Evolutionary conservation across 208 protist species (phyloP).

Genomic region (Wallacemonas rigidus): DNA sequence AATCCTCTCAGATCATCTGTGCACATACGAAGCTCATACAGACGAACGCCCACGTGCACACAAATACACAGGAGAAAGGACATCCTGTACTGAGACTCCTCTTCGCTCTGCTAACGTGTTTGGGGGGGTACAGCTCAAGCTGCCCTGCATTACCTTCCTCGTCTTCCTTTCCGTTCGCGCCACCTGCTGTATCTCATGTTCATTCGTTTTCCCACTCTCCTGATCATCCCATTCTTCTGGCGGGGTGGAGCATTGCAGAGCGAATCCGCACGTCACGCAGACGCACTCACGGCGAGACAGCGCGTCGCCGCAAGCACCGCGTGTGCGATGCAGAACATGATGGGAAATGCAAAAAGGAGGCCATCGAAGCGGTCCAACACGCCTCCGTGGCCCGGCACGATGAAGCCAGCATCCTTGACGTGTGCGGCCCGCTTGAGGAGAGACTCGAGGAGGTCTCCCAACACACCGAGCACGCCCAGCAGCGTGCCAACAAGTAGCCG

Average conservation of each 20-base stretch:
- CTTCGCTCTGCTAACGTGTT: no score
- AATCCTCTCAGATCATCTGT: no score
- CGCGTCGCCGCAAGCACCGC: conserved; percentile 25
- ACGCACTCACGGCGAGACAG: conserved; percentile 16
- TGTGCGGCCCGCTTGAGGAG: conserved; percentile 83
- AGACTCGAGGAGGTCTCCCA: conserved; percentile 89
- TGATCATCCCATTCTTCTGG: neutral
- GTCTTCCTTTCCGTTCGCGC: no score
- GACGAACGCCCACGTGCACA: no score
- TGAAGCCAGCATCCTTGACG: conserved; percentile 86
- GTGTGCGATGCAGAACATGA: conserved; percentile 64
- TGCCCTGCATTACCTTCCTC: no score
- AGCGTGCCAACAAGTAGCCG: conserved; percentile 59
- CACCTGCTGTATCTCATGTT: neutral
- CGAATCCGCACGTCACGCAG: neutral
- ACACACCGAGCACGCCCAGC: conserved; percentile 72
- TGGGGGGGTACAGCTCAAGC: no score
- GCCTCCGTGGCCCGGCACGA: conserved; percentile 89
- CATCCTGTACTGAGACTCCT: no score
- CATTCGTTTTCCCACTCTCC: neutral
- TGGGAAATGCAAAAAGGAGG: conserved; percentile 73
- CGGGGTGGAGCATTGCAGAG: neutral
- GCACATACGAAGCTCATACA: no score
- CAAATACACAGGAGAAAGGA: no score
- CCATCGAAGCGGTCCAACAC: conserved; percentile 91